Conservation (phyloP, 192 early-diverging fungal species). For the Backusella macrospora region DNA sequence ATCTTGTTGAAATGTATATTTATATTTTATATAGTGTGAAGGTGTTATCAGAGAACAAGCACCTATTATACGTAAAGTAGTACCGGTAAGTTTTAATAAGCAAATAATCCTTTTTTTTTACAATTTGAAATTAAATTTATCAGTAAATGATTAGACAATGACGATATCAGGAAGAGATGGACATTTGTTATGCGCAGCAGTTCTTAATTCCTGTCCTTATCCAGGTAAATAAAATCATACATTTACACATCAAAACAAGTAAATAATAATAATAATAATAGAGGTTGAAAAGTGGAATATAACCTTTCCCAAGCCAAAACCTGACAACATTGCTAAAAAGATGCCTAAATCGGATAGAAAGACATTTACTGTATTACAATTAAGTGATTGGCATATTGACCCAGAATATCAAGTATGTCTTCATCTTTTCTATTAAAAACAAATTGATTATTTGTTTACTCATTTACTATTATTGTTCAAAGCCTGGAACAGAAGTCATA, state of each 20-base stretch:
- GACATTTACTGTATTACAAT: slow-evolving; percentile 46
- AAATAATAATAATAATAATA: not conserved
- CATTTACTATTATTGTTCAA: slow-evolving; percentile 9
- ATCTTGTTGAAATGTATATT: not conserved
- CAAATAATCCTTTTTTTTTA: not conserved
- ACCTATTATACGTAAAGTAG: slow-evolving; percentile 43
- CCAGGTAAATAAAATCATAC: slow-evolving; percentile 29
- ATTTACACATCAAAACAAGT: not conserved
- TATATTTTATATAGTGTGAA: slow-evolving; percentile 38
- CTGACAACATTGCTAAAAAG: slow-evolving; percentile 26
- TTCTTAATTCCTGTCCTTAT: slow-evolving; percentile 45
- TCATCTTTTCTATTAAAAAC: not conserved
- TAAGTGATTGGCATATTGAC: slow-evolving; percentile 57
- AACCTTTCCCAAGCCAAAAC: slow-evolving; percentile 49
- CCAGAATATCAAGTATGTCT: slow-evolving; percentile 40
- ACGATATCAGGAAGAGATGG: slow-evolving; percentile 45
- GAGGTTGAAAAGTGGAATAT: slow-evolving; percentile 32
- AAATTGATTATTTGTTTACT: not conserved
- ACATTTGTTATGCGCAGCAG: slow-evolving; percentile 44
- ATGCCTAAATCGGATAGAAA: slow-evolving; percentile 36
- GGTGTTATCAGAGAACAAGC: slow-evolving; percentile 50
- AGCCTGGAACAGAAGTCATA: slow-evolving; percentile 47
- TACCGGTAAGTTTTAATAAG: slow-evolving; percentile 32
- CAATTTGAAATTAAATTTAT: not conserved
- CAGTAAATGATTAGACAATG: slow-evolving; percentile 23